A percentile compares a stretch with the other conserved stretches of the same genome.
Evolutionary conservation across 148 eudicot species (phyloP).

Genomic region (Hydrangea macrophylla): DNA sequence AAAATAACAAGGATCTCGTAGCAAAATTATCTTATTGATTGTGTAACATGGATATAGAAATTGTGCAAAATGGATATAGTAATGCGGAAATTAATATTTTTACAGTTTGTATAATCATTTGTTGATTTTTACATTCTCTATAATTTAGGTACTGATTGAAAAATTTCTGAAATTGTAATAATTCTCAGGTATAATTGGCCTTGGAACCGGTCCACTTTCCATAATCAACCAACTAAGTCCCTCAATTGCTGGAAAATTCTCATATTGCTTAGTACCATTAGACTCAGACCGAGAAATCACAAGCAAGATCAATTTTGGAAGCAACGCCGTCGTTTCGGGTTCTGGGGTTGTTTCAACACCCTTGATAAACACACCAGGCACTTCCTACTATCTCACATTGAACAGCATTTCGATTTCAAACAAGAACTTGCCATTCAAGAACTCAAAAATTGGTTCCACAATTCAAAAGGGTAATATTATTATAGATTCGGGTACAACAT

Average conservation of each 20-base stretch:
- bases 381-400: constrained; percentile 49
- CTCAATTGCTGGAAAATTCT: constrained; percentile 29
- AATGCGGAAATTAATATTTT: too few species aligned
- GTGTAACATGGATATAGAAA: too few species aligned
- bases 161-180: too few species aligned
- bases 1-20: too few species aligned
- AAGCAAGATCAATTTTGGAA: constrained; percentile 56
- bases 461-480: constrained; percentile 50
- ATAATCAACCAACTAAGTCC: constrained; percentile 20
- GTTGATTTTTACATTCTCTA: too few species aligned
- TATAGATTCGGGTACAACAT: constrained; percentile 76
- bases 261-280: constrained; percentile 34
- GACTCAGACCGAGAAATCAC: constrained; percentile 13
- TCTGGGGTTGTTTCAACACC: constrained; percentile 49
- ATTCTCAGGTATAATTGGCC: constrained; percentile 33
- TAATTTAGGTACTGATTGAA: too few species aligned
- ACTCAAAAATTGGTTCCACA: too few species aligned
- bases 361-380: constrained; percentile 8
- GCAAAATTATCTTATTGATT: too few species aligned
- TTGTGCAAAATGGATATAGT: too few species aligned
- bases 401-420: constrained; percentile 33
- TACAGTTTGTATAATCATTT: too few species aligned
- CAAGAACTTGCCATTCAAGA: background rate
- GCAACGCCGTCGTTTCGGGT: constrained; percentile 29
- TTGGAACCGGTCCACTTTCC: constrained; percentile 34